These are phyloP conservation scores for Tilletiopsis washingtonensis DNA, from an alignment of 1,284 basidiomycete genomes.

Conservation along the genomic window DNA sequence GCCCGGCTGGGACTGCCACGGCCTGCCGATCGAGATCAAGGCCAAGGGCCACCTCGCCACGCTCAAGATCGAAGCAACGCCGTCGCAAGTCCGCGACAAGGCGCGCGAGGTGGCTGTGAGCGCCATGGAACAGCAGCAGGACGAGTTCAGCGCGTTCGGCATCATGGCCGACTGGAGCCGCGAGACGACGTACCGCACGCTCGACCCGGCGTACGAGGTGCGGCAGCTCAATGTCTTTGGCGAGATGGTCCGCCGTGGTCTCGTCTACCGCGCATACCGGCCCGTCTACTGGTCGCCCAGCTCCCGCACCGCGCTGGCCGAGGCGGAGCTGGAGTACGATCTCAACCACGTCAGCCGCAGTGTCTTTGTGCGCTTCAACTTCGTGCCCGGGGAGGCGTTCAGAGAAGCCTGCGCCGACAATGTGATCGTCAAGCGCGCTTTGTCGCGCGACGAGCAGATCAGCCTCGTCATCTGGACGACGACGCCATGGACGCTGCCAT, in stretches of 20 bases:
- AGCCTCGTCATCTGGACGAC: conserved; percentile 92
- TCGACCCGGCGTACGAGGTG: conserved; percentile 75
- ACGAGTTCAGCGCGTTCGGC: conserved; percentile 72
- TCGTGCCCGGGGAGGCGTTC: conserved; percentile 6
- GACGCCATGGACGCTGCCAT: conserved; percentile 92
- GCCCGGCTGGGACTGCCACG: conserved; percentile 98
- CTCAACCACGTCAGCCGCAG: conserved; percentile 82
- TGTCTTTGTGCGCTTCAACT: conserved; percentile 71
- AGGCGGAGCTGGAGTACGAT: conserved; percentile 85
- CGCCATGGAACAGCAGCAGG: conserved; percentile 69
- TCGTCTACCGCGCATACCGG: conserved; percentile 77
- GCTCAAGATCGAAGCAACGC: conserved; percentile 62
- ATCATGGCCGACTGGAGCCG: conserved; percentile 87
- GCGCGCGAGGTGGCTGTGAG: conserved; percentile 67
- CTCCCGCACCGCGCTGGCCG: conserved; percentile 84
- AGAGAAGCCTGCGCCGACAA: conserved; percentile 30
- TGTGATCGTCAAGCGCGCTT: too few relatives aligned
- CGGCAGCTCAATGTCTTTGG: conserved; percentile 80
- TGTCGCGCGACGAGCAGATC: too few relatives aligned
- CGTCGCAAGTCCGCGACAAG: conserved; percentile 59
- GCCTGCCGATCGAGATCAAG: conserved; percentile 66
- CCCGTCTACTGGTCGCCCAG: conserved; percentile 96
- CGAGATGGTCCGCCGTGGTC: conserved; percentile 68
- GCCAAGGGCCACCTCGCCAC: conserved; percentile 50
- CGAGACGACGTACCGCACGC: conserved; percentile 61